Percentiles rank a stretch among this genome's conserved stretches.
Evolutionary conservation across 192 early-diverging fungal genomes (phyloP).

Genomic region (Kappamyces sp.): DNA sequence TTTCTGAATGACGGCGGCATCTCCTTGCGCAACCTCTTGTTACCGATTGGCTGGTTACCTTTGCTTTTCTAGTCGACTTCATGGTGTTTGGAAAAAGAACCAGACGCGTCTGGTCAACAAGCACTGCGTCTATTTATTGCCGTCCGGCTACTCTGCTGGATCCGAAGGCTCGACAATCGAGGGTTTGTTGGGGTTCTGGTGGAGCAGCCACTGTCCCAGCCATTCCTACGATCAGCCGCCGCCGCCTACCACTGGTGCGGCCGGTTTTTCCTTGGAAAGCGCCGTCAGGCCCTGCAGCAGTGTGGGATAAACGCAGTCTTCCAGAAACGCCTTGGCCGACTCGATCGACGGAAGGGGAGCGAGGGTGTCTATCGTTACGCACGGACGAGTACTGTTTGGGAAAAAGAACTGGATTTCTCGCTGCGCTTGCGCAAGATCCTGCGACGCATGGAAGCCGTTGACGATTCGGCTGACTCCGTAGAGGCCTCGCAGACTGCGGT

Average conservation of each 20-base stretch:
- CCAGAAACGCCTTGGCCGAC: slow-evolving; percentile 32
- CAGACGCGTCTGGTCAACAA: not conserved
- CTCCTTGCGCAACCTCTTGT: not conserved
- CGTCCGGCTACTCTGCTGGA: not conserved
- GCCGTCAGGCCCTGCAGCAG: slow-evolving; percentile 45
- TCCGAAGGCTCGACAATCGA: slow-evolving; percentile 7
- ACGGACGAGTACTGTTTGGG: slow-evolving; percentile 34
- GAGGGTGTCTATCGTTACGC: slow-evolving; percentile 21
- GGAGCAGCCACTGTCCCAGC: slow-evolving; percentile 12
- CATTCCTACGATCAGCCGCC: slow-evolving; percentile 9
- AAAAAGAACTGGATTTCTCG: slow-evolving; percentile 39
- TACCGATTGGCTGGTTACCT: slow-evolving; percentile 15
- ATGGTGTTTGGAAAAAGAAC: slow-evolving; percentile 13
- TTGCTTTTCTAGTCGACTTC: slow-evolving; percentile 20
- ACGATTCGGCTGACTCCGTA: slow-evolving; percentile 22
- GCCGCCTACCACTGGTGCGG: slow-evolving; percentile 37
- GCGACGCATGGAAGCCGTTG: slow-evolving; percentile 33
- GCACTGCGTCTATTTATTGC: not conserved
- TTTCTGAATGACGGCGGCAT: not conserved
- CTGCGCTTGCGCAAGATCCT: slow-evolving; percentile 17
- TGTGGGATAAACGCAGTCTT: slow-evolving; percentile 40
- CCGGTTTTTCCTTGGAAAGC: slow-evolving; percentile 50
- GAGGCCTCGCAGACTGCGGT: slow-evolving; percentile 19
- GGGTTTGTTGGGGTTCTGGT: slow-evolving; percentile 13
- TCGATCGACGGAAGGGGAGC: slow-evolving; percentile 27